phyloP scores from a whole-genome alignment of 1,139 yeast genomes.

The Lipomyces yarrowii region DNA sequence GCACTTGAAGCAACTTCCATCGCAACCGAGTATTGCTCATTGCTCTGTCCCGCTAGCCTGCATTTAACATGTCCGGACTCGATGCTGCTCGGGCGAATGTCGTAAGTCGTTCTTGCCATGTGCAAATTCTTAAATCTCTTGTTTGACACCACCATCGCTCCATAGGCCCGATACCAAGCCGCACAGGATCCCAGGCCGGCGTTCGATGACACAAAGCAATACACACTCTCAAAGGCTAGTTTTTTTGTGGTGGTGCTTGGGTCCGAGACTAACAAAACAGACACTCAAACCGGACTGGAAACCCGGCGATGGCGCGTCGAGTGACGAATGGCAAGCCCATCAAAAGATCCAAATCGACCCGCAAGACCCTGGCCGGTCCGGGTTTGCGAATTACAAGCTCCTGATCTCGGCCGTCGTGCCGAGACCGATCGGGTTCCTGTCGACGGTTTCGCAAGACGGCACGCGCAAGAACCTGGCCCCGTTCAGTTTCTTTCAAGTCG shows the following conservation, averaged over 20 bases:
- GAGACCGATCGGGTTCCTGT: constrained; percentile 61
- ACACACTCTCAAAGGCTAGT: neutral
- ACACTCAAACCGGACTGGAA: constrained; percentile 49
- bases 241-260: neutral
- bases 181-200: neutral
- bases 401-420: constrained; percentile 57
- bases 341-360: constrained; percentile 56
- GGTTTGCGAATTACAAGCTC: constrained; percentile 53
- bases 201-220: neutral
- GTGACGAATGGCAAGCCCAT: constrained; percentile 45
- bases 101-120: no score
- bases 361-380: constrained; percentile 47
- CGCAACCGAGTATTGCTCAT: no score
- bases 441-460: constrained; percentile 54
- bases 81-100: neutral
- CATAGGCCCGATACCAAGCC: neutral
- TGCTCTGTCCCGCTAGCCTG: no score
- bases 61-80: neutral
- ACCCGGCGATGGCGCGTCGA: constrained; percentile 51
- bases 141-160: neutral
- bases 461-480: constrained; percentile 55
- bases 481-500: constrained; percentile 56
- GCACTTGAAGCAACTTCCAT: no score
- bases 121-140: no score
- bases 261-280: constrained; percentile 17